These are phyloP conservation scores for Phytophthora sojae DNA, from an alignment of 352 stramenopile species.

Conservation along the genomic window DNA sequence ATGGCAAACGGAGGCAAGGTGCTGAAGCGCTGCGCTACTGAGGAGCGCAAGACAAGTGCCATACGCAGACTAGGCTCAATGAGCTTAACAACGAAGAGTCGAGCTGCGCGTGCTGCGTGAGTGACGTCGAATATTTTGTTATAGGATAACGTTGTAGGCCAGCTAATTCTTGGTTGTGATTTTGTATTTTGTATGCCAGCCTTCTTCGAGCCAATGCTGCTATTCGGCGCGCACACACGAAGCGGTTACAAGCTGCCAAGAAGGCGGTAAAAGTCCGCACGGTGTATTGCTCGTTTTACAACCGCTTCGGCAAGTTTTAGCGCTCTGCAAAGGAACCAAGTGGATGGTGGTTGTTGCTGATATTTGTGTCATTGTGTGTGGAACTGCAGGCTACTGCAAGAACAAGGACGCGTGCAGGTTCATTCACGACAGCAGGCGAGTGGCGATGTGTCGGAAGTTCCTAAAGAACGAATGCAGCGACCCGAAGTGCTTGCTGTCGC, in stretches of 20 bases:
- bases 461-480: slow-evolving; percentile 71
- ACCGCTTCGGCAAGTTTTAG: slow-evolving; percentile 73
- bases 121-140: slow-evolving; percentile 12
- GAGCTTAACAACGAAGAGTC: slow-evolving; percentile 38
- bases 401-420: slow-evolving; percentile 83
- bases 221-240: slow-evolving; percentile 55
- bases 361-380: slow-evolving; percentile 17
- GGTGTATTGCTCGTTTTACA: slow-evolving; percentile 87
- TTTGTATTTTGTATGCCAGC: slow-evolving; percentile 21
- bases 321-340: not conserved
- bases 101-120: slow-evolving; percentile 46
- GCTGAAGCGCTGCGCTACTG: slow-evolving; percentile 45
- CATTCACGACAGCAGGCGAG: slow-evolving; percentile 85
- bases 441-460: slow-evolving; percentile 86
- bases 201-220: slow-evolving; percentile 58
- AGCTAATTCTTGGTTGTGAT: not conserved
- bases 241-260: slow-evolving; percentile 42
- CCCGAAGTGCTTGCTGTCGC: slow-evolving; percentile 68
- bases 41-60: slow-evolving; percentile 28
- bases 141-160: not conserved
- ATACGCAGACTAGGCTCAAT: slow-evolving; percentile 21
- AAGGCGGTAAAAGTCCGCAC: slow-evolving; percentile 54
- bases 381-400: slow-evolving; percentile 74
- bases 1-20: slow-evolving; percentile 51
- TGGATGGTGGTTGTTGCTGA: slow-evolving; percentile 15